Conservation (phyloP, 192 early-diverging fungal species). For the Entophlyctis luteolus region DNA sequence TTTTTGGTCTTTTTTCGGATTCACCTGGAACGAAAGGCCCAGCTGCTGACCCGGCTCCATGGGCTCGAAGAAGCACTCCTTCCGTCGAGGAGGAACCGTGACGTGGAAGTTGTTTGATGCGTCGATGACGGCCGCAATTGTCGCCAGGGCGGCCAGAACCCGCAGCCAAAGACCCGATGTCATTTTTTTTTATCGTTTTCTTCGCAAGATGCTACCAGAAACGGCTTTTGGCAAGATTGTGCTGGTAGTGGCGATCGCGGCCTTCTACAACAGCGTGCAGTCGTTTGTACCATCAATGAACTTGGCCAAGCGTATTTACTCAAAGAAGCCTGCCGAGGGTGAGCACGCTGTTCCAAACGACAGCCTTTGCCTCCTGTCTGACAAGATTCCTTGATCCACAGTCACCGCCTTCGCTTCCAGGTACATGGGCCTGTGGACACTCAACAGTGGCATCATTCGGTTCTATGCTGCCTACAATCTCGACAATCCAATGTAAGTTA, state of each 20-base stretch:
- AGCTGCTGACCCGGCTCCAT: background rate
- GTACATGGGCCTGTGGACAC: slow-evolving; percentile 86
- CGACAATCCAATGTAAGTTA: slow-evolving; percentile 57
- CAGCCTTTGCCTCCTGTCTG: background rate
- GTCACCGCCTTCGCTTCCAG: slow-evolving; percentile 79
- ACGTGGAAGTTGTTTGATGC: slow-evolving; percentile 22
- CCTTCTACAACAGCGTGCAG: slow-evolving; percentile 83
- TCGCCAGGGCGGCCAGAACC: background rate
- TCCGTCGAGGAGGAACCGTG: slow-evolving; percentile 4
- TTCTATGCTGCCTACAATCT: slow-evolving; percentile 85
- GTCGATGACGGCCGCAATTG: background rate
- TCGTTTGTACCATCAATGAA: slow-evolving; percentile 68
- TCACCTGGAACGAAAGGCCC: slow-evolving; percentile 15
- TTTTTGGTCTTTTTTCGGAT: too few relatives aligned
- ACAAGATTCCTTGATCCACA: slow-evolving; percentile 30
- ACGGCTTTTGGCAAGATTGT: slow-evolving; percentile 60
- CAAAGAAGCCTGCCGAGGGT: slow-evolving; percentile 60
- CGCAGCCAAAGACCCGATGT: background rate
- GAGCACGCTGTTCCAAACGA: background rate
- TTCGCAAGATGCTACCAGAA: slow-evolving; percentile 24
- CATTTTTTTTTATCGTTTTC: background rate
- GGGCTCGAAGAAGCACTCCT: slow-evolving; percentile 13
- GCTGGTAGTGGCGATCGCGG: slow-evolving; percentile 67
- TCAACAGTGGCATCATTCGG: slow-evolving; percentile 74
- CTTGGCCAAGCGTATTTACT: slow-evolving; percentile 76